These are phyloP conservation scores for Aspergillus pseudoglaucus DNA, from an alignment of 2,329 filamentous ascomycete species.

Conservation along the genomic window DNA sequence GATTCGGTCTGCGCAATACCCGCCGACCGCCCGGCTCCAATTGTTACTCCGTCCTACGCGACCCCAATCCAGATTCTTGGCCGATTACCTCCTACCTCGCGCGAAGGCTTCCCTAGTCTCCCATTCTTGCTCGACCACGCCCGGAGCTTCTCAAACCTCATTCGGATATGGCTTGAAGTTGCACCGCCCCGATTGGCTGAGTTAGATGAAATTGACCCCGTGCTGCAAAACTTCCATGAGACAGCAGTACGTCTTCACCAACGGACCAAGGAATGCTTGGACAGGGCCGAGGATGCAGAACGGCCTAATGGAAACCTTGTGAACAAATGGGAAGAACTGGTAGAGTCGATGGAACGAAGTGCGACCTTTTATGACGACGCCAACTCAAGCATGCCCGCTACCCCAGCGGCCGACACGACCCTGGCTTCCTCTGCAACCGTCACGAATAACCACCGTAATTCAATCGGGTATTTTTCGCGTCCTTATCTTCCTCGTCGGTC, in stretches of 20 bases:
- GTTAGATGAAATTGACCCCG: constrained; percentile 32
- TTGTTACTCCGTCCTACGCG: constrained; percentile 77
- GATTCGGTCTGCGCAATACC: constrained; percentile 81
- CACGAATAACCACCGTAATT: constrained; percentile 33
- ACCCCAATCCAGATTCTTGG: constrained; percentile 86
- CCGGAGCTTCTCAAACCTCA: constrained; percentile 74
- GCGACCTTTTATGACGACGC: constrained; percentile 37
- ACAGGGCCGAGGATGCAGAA: constrained; percentile 43
- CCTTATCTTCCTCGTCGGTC: constrained; percentile 34
- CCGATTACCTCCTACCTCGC: constrained; percentile 69
- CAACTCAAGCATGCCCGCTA: constrained; percentile 31
- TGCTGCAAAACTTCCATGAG: constrained; percentile 38
- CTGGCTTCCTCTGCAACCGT: constrained; percentile 23
- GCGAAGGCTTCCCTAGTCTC: constrained; percentile 87
- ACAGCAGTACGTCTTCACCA: constrained; percentile 37
- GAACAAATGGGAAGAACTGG: constrained; percentile 45
- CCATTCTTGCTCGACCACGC: constrained; percentile 90
- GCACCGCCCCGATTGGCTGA: constrained; percentile 35
- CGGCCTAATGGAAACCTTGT: constrained; percentile 41
- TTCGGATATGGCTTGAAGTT: constrained; percentile 51
- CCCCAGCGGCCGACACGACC: constrained; percentile 29
- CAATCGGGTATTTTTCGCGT: constrained; percentile 35
- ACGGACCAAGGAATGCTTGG: constrained; percentile 41
- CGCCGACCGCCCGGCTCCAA: constrained; percentile 57
- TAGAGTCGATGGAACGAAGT: constrained; percentile 42